Percentiles rank a stretch among this genome's conserved stretches.
phyloP scores from a whole-genome alignment of 2,329 filamentous ascomycete genomes.

The Fusarium sp. region DNA sequence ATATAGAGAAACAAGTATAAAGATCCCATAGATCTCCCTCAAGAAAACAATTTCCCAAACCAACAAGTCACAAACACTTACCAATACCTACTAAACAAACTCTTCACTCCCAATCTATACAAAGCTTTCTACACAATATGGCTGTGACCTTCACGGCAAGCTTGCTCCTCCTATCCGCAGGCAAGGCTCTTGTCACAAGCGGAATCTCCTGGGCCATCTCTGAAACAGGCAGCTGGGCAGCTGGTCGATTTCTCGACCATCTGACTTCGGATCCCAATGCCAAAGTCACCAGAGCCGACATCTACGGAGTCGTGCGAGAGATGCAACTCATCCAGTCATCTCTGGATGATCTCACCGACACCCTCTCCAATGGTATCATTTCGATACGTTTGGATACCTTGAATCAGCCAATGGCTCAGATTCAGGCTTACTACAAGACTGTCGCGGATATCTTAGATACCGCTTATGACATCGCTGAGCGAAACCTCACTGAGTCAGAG shows the following conservation, averaged over 20 bases:
- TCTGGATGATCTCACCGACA: neutral
- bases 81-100: neutral
- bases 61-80: neutral
- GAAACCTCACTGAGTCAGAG: neutral
- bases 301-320: neutral
- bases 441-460: neutral
- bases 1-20: neutral
- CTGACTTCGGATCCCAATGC: neutral
- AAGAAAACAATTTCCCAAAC: neutral
- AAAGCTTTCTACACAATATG: neutral
- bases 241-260: neutral
- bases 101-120: neutral
- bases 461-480: neutral
- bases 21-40: neutral
- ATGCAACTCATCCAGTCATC: neutral
- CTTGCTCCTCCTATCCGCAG: neutral
- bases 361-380: neutral
- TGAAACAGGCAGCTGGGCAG: neutral
- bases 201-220: neutral
- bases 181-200: neutral
- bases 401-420: neutral
- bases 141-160: neutral
- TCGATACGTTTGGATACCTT: neutral
- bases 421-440: neutral
- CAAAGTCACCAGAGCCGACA: neutral